These are phyloP conservation scores for Botrytis aclada DNA, from an alignment of 2,329 filamentous ascomycete species.

Conservation along the genomic window DNA sequence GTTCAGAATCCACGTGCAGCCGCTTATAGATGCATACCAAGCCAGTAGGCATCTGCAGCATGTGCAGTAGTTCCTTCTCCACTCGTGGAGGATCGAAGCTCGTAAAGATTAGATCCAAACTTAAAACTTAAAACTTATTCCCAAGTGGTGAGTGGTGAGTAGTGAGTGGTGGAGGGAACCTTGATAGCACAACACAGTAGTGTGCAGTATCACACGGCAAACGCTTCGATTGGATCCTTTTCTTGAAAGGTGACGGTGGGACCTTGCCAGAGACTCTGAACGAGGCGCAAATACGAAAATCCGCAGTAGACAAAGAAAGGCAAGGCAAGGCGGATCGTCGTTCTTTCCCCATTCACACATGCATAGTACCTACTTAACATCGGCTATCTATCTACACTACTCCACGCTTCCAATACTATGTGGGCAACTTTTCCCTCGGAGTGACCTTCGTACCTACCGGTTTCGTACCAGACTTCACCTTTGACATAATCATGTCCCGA, in stretches of 20 bases:
- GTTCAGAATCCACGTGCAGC: background rate
- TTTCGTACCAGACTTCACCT: background rate
- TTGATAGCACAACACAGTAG: background rate
- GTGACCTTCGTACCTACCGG: background rate
- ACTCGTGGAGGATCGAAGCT: background rate
- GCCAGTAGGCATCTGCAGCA: background rate
- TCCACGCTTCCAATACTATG: background rate
- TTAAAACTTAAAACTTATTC: background rate
- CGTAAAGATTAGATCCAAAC: conserved; percentile 1
- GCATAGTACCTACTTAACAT: too few species aligned
- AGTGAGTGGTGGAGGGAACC: background rate
- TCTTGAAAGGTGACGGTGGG: background rate
- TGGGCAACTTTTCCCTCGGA: background rate
- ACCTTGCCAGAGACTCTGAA: background rate
- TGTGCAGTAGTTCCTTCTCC: conserved; percentile 3
- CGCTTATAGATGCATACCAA: background rate
- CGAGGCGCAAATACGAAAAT: background rate
- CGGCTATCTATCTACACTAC: background rate
- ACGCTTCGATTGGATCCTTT: background rate
- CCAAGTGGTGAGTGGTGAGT: conserved; percentile 1
- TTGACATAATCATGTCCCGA: background rate
- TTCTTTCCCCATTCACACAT: background rate
- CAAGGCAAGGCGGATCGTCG: background rate
- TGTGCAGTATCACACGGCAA: background rate
- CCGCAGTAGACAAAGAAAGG: too few species aligned